Percentiles rank a stretch among this genome's conserved stretches.
These are phyloP conservation scores for Acidomyces sp. DNA, from an alignment of 495 filamentous ascomycete genomes.

Conservation along the genomic window DNA sequence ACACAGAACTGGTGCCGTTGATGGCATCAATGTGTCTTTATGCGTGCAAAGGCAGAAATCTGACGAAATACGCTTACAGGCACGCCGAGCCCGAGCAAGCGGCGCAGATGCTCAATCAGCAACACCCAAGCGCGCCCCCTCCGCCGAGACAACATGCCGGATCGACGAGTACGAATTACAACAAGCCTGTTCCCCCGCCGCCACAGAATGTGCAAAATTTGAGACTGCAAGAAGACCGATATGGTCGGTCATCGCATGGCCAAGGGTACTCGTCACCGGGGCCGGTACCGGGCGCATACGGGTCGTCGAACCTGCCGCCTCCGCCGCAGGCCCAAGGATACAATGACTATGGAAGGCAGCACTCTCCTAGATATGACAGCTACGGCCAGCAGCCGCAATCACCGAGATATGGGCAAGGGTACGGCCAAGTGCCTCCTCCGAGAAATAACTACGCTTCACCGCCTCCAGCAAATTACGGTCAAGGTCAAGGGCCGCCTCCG, in stretches of 20 bases:
- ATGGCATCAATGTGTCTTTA: slow-evolving; percentile 7
- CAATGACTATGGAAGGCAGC: slow-evolving; percentile 13
- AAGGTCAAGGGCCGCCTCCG: slow-evolving; percentile 44
- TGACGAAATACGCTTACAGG: slow-evolving; percentile 33
- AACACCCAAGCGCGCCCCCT: slow-evolving; percentile 12
- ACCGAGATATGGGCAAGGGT: background rate
- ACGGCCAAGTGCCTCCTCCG: slow-evolving; percentile 7
- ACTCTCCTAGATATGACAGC: slow-evolving; percentile 11
- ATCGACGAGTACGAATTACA: slow-evolving; percentile 19
- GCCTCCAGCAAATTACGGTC: slow-evolving; percentile 48
- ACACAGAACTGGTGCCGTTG: background rate
- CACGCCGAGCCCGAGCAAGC: slow-evolving; percentile 84
- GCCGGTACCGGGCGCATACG: slow-evolving; percentile 17
- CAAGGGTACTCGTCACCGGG: slow-evolving; percentile 19
- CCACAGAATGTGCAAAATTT: slow-evolving; percentile 14
- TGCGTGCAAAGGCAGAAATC: background rate
- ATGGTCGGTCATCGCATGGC: slow-evolving; percentile 16
- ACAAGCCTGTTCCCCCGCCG: slow-evolving; percentile 26
- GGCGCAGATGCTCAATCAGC: slow-evolving; percentile 15
- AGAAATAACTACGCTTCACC: slow-evolving; percentile 31
- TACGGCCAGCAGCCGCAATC: slow-evolving; percentile 10
- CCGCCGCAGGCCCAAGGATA: slow-evolving; percentile 12
- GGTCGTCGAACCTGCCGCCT: slow-evolving; percentile 3
- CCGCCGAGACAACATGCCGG: slow-evolving; percentile 7
- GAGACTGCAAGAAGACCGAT: slow-evolving; percentile 21